A percentile compares a stretch with the other conserved stretches of the same genome.
These are phyloP conservation scores for Lonicera japonica DNA, from an alignment of 129 eudicot genomes.

Conservation along the genomic window DNA sequence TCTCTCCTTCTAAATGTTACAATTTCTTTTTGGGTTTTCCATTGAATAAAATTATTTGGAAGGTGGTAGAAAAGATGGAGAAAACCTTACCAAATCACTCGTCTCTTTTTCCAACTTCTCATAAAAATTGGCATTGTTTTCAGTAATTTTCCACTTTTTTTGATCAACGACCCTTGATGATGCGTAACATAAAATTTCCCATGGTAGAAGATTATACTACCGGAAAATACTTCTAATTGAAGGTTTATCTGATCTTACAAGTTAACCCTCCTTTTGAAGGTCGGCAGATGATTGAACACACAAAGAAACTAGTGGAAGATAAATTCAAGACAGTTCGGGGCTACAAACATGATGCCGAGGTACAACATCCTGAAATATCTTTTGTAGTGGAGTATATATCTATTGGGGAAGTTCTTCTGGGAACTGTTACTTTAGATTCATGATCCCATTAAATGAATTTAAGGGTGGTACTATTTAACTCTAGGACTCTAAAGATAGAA, in stretches of 20 bases:
- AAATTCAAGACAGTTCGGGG: slow-evolving; percentile 69
- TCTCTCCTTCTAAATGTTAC: no score
- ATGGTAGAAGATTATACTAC: background rate
- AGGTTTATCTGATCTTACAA: slow-evolving; percentile 6
- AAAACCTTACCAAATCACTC: no score
- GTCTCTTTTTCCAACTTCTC: no score
- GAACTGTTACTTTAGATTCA: background rate
- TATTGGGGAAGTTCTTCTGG: slow-evolving; percentile 5
- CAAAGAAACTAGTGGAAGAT: slow-evolving; percentile 94
- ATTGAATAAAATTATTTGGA: no score
- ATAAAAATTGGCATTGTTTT: no score
- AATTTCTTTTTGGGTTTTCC: no score
- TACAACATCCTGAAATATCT: slow-evolving; percentile 15
- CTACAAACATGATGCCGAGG: slow-evolving; percentile 93
- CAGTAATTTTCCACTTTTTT: no score
- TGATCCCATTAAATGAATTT: slow-evolving; percentile 5
- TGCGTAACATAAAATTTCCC: background rate
- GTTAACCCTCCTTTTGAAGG: slow-evolving; percentile 39
- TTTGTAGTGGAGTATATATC: slow-evolving; percentile 1
- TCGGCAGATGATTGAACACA: slow-evolving; percentile 98
- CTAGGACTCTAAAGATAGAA: background rate
- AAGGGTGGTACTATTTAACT: background rate
- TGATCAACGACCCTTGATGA: background rate
- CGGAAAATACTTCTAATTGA: slow-evolving; percentile 5
- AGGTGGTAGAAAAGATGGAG: no score